Conservation (phyloP, 2,329 filamentous ascomycete species). For the Botrytis byssoidea region DNA sequence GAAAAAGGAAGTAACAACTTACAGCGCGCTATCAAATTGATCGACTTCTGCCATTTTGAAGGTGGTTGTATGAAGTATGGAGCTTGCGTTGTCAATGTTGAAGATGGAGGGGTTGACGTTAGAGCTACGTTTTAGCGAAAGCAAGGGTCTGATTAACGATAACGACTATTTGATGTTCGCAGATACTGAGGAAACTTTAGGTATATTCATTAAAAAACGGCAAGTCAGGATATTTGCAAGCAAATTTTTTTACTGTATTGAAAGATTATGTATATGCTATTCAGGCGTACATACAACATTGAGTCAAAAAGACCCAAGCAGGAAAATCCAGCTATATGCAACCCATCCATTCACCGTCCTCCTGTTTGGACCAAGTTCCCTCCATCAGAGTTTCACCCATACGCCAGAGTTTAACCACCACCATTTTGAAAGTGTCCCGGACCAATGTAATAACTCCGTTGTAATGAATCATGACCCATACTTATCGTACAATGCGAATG, state of each 20-base stretch:
- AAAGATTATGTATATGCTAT: slow-evolving; percentile 13
- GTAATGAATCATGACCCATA: slow-evolving; percentile 12
- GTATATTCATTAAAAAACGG: too few species aligned
- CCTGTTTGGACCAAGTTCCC: background rate
- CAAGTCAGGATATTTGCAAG: background rate
- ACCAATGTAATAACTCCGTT: slow-evolving; percentile 18
- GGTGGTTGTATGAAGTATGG: slow-evolving; percentile 23
- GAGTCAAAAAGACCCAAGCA: slow-evolving; percentile 5
- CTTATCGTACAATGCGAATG: slow-evolving; percentile 24
- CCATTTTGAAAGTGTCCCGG: slow-evolving; percentile 18
- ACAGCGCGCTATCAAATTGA: slow-evolving; percentile 42
- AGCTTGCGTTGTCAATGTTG: slow-evolving; percentile 19
- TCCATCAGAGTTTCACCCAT: slow-evolving; percentile 14
- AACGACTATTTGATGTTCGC: background rate
- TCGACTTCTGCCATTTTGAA: slow-evolving; percentile 38
- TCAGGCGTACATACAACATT: slow-evolving; percentile 10
- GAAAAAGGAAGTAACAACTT: slow-evolving; percentile 22
- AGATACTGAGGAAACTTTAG: background rate
- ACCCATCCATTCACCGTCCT: slow-evolving; percentile 1
- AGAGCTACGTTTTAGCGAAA: slow-evolving; percentile 20
- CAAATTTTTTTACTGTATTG: background rate
- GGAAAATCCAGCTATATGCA: slow-evolving; percentile 19
- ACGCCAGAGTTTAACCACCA: slow-evolving; percentile 17
- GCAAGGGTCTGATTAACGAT: slow-evolving; percentile 16
- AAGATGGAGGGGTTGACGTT: slow-evolving; percentile 20